phyloP scores from a whole-genome alignment of 225 moss, liverwort and hornwort genomes.

The Asterella californica region DNA sequence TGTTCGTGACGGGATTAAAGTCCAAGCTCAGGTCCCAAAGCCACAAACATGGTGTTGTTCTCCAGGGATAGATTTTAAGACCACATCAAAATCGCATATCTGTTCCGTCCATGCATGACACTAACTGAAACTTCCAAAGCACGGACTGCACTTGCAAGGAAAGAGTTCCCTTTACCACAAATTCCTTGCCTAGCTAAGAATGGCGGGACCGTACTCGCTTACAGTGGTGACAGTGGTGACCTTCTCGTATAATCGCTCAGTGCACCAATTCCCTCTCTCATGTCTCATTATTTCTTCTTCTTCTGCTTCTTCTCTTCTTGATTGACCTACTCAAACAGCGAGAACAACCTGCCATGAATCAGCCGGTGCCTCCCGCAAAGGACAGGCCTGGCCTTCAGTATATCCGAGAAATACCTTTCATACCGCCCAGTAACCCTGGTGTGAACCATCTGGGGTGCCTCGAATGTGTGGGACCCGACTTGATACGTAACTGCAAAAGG shows the following conservation, averaged over 20 bases:
- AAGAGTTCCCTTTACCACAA: not conserved
- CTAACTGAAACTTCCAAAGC: not conserved
- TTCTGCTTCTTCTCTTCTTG: not conserved
- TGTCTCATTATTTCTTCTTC: conserved; percentile 2
- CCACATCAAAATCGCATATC: not conserved
- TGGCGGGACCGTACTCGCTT: too few relatives aligned
- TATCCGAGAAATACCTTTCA: not conserved
- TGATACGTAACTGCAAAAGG: not conserved
- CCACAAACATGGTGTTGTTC: not conserved
- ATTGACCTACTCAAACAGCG: not conserved
- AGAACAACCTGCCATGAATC: conserved; percentile 8
- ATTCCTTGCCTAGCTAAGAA: not conserved
- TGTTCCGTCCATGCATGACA: not conserved
- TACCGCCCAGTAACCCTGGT: not conserved
- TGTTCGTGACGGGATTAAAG: too few relatives aligned
- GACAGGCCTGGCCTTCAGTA: not conserved
- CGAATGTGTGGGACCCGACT: not conserved
- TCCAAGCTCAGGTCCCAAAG: not conserved
- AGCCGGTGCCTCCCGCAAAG: not conserved
- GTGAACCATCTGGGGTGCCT: not conserved
- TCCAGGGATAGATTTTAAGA: conserved; percentile 11
- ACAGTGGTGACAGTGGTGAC: not conserved
- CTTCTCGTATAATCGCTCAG: not conserved
- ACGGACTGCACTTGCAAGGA: not conserved
- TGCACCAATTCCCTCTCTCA: not conserved